Evolutionary conservation across 225 moss, liverwort and hornwort genomes (phyloP).

Genomic region (Bryum argenteum): DNA sequence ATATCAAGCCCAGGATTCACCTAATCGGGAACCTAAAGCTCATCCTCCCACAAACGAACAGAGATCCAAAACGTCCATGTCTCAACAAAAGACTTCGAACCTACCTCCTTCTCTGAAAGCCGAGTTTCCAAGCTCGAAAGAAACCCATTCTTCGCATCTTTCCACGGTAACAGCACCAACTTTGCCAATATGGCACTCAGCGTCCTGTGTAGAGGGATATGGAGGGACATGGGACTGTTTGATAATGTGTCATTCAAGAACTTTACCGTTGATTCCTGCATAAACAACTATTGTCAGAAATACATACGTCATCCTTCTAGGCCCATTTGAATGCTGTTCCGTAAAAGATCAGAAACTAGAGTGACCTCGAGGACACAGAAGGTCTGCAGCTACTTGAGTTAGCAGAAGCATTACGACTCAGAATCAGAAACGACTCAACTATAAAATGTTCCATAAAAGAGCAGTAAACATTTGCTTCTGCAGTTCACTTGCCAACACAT

Average conservation of each 20-base stretch:
- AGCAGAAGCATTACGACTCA: background rate
- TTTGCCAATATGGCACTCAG: constrained; percentile 85
- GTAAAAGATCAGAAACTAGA: background rate
- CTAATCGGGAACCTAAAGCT: background rate
- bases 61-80: background rate
- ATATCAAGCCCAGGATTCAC: constrained; percentile 1
- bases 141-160: constrained; percentile 66
- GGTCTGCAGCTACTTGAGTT: background rate
- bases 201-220: constrained; percentile 95
- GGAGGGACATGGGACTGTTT: constrained; percentile 66
- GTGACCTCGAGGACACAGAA: background rate
- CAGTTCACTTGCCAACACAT: background rate
- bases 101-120: constrained; percentile 77
- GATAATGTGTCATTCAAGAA: constrained; percentile 35
- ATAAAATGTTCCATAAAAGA: background rate
- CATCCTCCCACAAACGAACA: constrained; percentile 12
- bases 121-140: constrained; percentile 60
- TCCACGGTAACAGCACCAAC: constrained; percentile 85
- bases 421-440: background rate
- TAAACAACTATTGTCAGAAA: constrained; percentile 8
- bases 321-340: background rate
- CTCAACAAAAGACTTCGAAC: constrained; percentile 6
- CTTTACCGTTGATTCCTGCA: constrained; percentile 40
- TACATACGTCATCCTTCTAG: constrained; percentile 10
- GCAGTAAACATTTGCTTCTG: background rate